Evolutionary conservation across 495 filamentous ascomycete genomes (phyloP).

Genomic region (Venustampulla echinocandica): DNA sequence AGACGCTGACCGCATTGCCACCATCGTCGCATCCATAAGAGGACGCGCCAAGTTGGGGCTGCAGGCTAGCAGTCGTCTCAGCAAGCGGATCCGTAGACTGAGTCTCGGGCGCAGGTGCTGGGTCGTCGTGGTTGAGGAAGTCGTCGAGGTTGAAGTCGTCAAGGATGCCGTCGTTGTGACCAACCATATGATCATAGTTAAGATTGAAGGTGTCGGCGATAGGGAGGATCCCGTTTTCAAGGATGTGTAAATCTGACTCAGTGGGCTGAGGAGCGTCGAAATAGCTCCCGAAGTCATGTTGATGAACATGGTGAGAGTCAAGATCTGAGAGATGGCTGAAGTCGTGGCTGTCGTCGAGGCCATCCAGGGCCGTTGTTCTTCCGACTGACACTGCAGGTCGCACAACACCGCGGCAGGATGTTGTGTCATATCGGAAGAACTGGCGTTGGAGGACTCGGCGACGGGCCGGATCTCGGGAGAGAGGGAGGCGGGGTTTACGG

Average conservation of each 20-base stretch:
- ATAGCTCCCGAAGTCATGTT: conserved; percentile 59
- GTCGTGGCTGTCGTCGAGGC: conserved; percentile 36
- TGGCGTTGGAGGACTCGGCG: conserved; percentile 38
- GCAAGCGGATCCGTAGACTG: conserved; percentile 43
- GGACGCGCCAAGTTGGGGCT: conserved; percentile 89
- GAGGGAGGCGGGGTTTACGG: conserved; percentile 46
- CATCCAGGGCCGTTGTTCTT: conserved; percentile 49
- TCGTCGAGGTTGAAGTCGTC: conserved; percentile 45
- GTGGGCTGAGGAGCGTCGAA: conserved; percentile 61
- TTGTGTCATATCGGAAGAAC: conserved; percentile 92
- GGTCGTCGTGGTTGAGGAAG: conserved; percentile 39
- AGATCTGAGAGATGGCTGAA: conserved; percentile 38
- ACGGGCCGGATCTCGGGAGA: conserved; percentile 42
- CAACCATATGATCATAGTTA: conserved; percentile 79
- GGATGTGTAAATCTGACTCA: conserved; percentile 64
- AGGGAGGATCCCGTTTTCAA: conserved; percentile 71
- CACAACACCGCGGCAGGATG: conserved; percentile 99
- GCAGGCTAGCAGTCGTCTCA: conserved; percentile 56
- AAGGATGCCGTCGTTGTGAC: conserved; percentile 60
- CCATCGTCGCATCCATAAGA: conserved; percentile 82
- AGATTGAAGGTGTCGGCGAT: conserved; percentile 53
- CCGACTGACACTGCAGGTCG: conserved; percentile 99
- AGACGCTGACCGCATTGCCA: conserved; percentile 66
- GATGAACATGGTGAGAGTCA: conserved; percentile 49
- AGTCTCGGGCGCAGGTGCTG: conserved; percentile 18